Evolutionary conservation across 2,329 filamentous ascomycete species (phyloP).

Genomic region (Ceratocystis destructans): DNA sequence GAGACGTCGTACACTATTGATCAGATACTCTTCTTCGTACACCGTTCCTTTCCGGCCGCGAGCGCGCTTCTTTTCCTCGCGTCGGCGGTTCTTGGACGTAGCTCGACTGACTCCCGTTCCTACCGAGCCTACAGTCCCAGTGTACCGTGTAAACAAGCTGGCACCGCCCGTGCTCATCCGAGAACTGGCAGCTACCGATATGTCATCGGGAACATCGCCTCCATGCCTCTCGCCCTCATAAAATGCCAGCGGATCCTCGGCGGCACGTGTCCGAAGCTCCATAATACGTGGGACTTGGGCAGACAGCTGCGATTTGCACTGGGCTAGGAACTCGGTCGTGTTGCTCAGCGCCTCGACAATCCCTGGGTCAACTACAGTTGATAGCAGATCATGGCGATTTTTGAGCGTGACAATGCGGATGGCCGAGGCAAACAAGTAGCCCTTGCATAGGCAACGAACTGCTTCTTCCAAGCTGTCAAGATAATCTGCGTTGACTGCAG

Average conservation of each 20-base stretch:
- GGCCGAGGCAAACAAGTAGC: conserved; percentile 78
- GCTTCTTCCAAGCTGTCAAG: conserved; percentile 57
- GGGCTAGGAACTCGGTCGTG: conserved; percentile 81
- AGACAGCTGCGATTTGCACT: conserved; percentile 73
- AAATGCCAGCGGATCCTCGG: conserved; percentile 74
- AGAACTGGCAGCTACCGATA: conserved; percentile 74
- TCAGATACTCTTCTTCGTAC: conserved; percentile 94
- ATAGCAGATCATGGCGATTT: conserved; percentile 47
- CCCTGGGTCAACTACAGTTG: conserved; percentile 57
- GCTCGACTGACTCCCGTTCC: conserved; percentile 62
- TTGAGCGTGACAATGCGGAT: conserved; percentile 58
- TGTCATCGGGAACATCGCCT: conserved; percentile 75
- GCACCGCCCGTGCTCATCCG: conserved; percentile 59
- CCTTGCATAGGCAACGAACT: conserved; percentile 69
- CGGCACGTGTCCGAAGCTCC: conserved; percentile 69
- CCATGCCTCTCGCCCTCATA: conserved; percentile 61
- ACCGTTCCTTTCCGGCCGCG: conserved; percentile 91
- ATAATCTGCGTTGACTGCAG: conserved; percentile 69
- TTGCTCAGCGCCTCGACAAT: conserved; percentile 68
- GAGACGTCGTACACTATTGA: conserved; percentile 71
- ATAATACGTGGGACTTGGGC: conserved; percentile 76
- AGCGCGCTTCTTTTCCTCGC: conserved; percentile 91
- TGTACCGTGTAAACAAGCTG: conserved; percentile 90
- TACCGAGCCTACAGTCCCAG: conserved; percentile 56
- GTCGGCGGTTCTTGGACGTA: conserved; percentile 72